phyloP scores from a whole-genome alignment of 2,329 filamentous ascomycete genomes.

The Stagonosporopsis tanaceti region DNA sequence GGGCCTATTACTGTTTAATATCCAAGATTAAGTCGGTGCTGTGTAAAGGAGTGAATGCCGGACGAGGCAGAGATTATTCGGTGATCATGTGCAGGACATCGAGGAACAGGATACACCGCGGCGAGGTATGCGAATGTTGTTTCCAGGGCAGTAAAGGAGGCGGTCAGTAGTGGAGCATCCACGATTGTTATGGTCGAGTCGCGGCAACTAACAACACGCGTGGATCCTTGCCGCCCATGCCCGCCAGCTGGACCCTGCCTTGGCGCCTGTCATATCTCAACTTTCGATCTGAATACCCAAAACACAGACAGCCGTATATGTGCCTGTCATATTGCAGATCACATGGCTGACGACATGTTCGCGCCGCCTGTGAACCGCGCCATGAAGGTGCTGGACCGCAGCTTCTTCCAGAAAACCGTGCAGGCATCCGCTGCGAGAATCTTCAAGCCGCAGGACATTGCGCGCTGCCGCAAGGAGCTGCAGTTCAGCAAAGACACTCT shows the following conservation, averaged over 20 bases:
- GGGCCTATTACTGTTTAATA: slow-evolving; percentile 4
- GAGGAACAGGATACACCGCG: slow-evolving; percentile 26
- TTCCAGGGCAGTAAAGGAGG: slow-evolving; percentile 33
- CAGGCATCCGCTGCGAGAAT: slow-evolving; percentile 81
- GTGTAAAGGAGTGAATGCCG: slow-evolving; percentile 25
- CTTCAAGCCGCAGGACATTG: slow-evolving; percentile 77
- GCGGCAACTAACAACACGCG: slow-evolving; percentile 37
- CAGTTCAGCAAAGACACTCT: slow-evolving; percentile 72
- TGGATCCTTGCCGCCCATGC: slow-evolving; percentile 36
- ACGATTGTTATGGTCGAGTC: slow-evolving; percentile 34
- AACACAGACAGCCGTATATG: background rate
- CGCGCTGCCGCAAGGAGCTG: slow-evolving; percentile 72
- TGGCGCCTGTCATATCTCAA: slow-evolving; percentile 24
- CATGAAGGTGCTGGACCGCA: slow-evolving; percentile 80
- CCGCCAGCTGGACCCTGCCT: slow-evolving; percentile 22
- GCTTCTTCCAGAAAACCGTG: slow-evolving; percentile 80
- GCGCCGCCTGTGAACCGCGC: slow-evolving; percentile 82
- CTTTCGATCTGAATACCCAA: background rate
- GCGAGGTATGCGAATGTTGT: slow-evolving; percentile 1
- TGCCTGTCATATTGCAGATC: slow-evolving; percentile 3
- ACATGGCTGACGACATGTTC: slow-evolving; percentile 64
- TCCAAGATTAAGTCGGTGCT: slow-evolving; percentile 13
- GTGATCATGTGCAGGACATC: slow-evolving; percentile 33
- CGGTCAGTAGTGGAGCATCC: slow-evolving; percentile 21
- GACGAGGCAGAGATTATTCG: slow-evolving; percentile 21